phyloP scores from a whole-genome alignment of 495 filamentous ascomycete genomes.

The Aspergillus olivimuriae region DNA sequence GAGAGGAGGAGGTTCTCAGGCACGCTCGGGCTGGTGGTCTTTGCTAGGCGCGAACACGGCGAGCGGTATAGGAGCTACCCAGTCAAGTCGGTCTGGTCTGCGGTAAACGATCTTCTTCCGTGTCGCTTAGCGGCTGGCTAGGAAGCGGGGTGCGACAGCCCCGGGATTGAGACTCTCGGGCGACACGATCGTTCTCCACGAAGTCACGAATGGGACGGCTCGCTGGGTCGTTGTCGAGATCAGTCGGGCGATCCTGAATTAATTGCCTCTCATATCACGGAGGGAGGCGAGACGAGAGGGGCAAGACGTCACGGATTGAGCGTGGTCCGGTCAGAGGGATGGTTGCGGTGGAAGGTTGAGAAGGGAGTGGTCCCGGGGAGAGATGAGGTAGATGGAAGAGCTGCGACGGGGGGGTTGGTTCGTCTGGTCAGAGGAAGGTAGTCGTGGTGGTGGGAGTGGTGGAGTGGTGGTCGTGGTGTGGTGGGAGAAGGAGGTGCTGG shows the following conservation, averaged over 20 bases:
- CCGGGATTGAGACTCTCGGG: conserved; percentile 8
- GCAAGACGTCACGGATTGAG: no score
- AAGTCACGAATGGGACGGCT: neutral
- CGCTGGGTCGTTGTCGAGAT: no score
- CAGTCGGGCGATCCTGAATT: no score
- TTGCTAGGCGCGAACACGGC: conserved; percentile 17
- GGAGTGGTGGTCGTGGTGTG: neutral
- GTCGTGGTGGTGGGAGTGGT: conserved; percentile 10
- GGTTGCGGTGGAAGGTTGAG: conserved; percentile 11
- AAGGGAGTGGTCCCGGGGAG: conserved; percentile 5
- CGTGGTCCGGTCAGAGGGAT: no score
- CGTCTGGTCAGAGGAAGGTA: conserved; percentile 14
- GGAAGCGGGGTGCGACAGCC: conserved; percentile 20
- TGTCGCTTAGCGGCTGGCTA: conserved; percentile 41
- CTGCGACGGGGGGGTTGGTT: neutral
- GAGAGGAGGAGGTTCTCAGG: conserved; percentile 4
- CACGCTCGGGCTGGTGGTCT: conserved; percentile 9
- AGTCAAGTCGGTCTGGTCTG: conserved; percentile 28
- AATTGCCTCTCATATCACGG: no score
- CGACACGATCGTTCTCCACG: conserved; percentile 3
- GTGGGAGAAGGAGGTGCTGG: neutral
- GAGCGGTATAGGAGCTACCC: conserved; percentile 20
- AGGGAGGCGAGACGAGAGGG: neutral
- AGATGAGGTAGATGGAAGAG: conserved; percentile 11
- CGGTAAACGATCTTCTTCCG: conserved; percentile 33